Evolutionary conservation across 176 grass and related monocot species (phyloP).

Genomic region (Raddia distichophylla): DNA sequence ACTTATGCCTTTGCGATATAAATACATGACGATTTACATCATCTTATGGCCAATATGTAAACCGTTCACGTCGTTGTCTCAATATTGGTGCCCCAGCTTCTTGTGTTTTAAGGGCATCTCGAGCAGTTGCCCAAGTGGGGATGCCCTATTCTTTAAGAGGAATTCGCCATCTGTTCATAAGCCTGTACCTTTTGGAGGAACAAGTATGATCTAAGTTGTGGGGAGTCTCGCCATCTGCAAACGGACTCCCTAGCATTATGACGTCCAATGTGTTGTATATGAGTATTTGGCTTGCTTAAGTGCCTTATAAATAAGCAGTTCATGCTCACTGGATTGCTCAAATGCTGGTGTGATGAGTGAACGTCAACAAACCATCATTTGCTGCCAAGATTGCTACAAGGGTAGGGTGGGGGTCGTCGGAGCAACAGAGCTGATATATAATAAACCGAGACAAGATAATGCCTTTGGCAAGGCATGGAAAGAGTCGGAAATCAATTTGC

Average conservation of each 20-base stretch:
- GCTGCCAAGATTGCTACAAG: neutral
- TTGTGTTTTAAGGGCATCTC: neutral
- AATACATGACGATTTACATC: conserved; percentile 55
- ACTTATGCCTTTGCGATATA: conserved; percentile 44
- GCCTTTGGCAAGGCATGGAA: too few species aligned
- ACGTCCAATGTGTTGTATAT: neutral
- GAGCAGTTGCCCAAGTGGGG: too few species aligned
- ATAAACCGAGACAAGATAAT: neutral
- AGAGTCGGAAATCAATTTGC: too few species aligned
- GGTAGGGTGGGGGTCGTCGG: neutral
- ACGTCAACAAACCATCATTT: neutral
- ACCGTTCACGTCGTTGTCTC: conserved; percentile 30
- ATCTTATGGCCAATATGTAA: neutral
- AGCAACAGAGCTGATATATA: neutral
- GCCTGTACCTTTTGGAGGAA: neutral
- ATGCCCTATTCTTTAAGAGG: too few species aligned
- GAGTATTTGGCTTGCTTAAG: neutral
- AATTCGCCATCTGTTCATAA: neutral
- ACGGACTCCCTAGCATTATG: neutral
- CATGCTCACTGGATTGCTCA: neutral
- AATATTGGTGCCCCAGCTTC: neutral
- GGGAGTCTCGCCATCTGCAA: neutral
- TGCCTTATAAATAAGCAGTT: neutral
- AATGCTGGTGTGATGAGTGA: too few species aligned
- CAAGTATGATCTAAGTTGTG: neutral